phyloP scores from a whole-genome alignment of 441 rosid species.

The Corymbia citriodora region DNA sequence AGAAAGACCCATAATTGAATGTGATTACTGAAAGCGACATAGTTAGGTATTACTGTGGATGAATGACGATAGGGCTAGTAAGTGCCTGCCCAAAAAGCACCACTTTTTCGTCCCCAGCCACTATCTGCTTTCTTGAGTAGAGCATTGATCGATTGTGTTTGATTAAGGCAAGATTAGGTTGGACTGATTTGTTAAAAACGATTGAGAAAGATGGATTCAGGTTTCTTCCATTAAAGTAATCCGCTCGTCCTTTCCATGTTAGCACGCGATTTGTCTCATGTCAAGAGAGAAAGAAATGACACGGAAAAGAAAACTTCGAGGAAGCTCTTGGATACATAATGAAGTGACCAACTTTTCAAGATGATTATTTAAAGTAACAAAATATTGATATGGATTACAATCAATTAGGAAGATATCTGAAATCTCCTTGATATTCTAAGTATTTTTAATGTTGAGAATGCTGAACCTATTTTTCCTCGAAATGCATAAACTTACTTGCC shows the following conservation, averaged over 20 bases:
- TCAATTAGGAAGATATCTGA: not conserved
- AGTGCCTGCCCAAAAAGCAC: not conserved
- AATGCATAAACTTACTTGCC: not conserved
- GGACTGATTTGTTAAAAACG: not conserved
- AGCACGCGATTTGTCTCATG: not conserved
- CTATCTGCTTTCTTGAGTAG: not conserved
- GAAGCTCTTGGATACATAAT: not conserved
- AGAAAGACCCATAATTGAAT: not conserved
- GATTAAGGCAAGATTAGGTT: not conserved
- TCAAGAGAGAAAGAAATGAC: not conserved
- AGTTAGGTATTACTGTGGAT: not conserved
- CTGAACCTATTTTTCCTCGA: not conserved
- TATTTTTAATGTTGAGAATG: rapidly evolving
- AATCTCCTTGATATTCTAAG: not conserved
- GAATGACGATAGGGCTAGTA: not conserved
- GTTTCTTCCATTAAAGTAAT: not conserved
- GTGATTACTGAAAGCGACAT: not conserved
- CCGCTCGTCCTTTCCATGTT: not conserved
- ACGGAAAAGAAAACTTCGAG: rapidly evolving
- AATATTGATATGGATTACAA: not conserved
- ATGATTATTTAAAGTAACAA: not conserved
- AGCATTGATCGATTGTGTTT: not conserved
- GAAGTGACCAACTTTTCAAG: not conserved
- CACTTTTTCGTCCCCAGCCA: not conserved
- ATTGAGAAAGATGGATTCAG: not conserved